These are phyloP conservation scores for Metahyphopichia silvanorum DNA, from an alignment of 805 yeast genomes.

Conservation along the genomic window DNA sequence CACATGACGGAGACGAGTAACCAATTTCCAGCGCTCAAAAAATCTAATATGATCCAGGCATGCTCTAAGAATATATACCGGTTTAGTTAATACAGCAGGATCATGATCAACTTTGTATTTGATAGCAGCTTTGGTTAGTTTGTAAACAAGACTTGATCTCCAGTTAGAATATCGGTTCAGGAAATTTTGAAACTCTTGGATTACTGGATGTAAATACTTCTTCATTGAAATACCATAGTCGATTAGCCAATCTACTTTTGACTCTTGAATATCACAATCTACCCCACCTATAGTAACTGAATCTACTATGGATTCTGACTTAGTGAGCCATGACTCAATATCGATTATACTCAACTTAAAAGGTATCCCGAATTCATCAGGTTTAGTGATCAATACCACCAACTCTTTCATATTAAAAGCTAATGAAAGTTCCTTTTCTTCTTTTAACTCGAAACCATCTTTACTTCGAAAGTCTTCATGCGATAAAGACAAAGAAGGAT, in stretches of 20 bases:
- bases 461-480: slow-evolving; percentile 6
- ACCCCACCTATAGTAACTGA: slow-evolving; percentile 14
- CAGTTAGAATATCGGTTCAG: slow-evolving; percentile 5
- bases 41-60: slow-evolving; percentile 72
- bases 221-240: slow-evolving; percentile 11
- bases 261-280: slow-evolving; percentile 14
- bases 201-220: slow-evolving; percentile 11
- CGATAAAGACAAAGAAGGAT: slow-evolving; percentile 34
- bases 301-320: slow-evolving; percentile 10
- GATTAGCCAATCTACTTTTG: slow-evolving; percentile 19
- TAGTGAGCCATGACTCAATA: slow-evolving; percentile 35
- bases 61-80: slow-evolving; percentile 75
- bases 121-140: slow-evolving; percentile 36
- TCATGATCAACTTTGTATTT: slow-evolving; percentile 63
- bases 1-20: slow-evolving; percentile 76
- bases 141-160: slow-evolving; percentile 38
- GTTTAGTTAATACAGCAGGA: slow-evolving; percentile 86
- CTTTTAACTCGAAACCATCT: slow-evolving; percentile 2
- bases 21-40: slow-evolving; percentile 83
- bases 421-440: slow-evolving; percentile 10
- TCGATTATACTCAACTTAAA: slow-evolving; percentile 18
- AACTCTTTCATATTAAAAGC: slow-evolving; percentile 33
- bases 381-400: slow-evolving; percentile 19
- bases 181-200: slow-evolving; percentile 13
- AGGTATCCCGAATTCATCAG: slow-evolving; percentile 14